Evolutionary conservation across 2,329 filamentous ascomycete genomes (phyloP), one percentile per base, ranked within the genome.

Genomic region (Cladophialophora bantiana): DNA sequence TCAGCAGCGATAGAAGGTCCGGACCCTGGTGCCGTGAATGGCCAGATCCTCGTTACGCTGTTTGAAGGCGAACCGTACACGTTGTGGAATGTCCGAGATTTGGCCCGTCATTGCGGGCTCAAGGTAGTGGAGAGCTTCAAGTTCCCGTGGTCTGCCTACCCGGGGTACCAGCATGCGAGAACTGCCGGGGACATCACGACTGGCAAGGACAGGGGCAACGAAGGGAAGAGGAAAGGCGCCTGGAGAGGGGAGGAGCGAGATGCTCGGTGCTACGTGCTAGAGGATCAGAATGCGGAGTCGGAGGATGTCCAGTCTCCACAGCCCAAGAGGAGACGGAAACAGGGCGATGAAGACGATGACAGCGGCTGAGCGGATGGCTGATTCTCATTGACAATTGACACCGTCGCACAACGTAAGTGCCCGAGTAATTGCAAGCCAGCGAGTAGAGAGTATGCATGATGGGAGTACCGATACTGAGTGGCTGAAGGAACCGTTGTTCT

Each of bases 11-110:
- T 13, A 65, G 50, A 59, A 4, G 32, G 57, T 52, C 31, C 34
- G 7, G 52, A 65, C 15, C 76, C 68, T 4, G 67, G 66, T 7
- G 68, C 40, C 59, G 61, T 57, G 10, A 76, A 77, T n/a, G 82
- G 82, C 4, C 79, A 86, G 73, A 88, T 97, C 62, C 80, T 97
- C 60, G 88, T 98, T 26, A 96, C 93, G 0, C 81, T 98, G 9
- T 99, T 99, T 77, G 94, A 97, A 78, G 91, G 91, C 66, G 90
- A 96, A 78, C 95, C 95, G 0, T 99, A 99, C 77, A 94, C 93
- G 1, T 85, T 97, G 0, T 99, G 95, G 95, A 97, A 98, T 80
- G 85, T 98, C 32, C 87, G 89, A 40, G 94, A 97, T 80, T 83
- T 99, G 34, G 95, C 87, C 1, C 85, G 94, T 6, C 92, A 97